Percentiles rank a stretch among this genome's conserved stretches.
phyloP scores from a whole-genome alignment of 441 rosid species.

The Rhodomyrtus psidioides region DNA sequence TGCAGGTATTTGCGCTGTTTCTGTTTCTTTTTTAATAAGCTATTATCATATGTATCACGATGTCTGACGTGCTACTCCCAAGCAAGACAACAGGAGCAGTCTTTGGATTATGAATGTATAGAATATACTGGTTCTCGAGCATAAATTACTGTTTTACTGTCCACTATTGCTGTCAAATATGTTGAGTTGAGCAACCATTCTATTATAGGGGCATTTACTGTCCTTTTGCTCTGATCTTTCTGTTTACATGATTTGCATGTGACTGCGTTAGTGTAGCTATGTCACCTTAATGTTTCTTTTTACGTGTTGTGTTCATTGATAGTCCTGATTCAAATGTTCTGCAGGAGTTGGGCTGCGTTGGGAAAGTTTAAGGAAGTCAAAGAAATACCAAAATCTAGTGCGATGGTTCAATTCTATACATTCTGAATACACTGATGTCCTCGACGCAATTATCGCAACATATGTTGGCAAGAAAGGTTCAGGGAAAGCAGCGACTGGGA shows the following conservation, averaged over 20 bases:
- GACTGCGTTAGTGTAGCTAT: not conserved
- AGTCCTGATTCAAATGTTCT: not conserved
- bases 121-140: not conserved
- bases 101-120: not conserved
- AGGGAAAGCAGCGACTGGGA: slow-evolving; percentile 40
- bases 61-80: not conserved
- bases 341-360: slow-evolving; percentile 79
- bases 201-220: not conserved
- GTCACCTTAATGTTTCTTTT: not conserved
- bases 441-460: slow-evolving; percentile 37
- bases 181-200: not conserved
- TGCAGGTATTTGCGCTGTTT: slow-evolving; percentile 37
- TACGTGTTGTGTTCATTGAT: not conserved
- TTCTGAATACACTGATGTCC: slow-evolving; percentile 42
- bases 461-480: slow-evolving; percentile 48
- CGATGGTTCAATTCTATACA: slow-evolving; percentile 78
- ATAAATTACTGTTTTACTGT: not conserved
- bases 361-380: slow-evolving; percentile 90
- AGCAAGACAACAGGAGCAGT: not conserved
- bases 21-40: not conserved
- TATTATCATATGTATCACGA: not conserved
- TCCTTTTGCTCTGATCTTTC: not conserved
- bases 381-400: slow-evolving; percentile 63
- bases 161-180: not conserved
- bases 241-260: not conserved